Base-by-base conservation (phyloP, 1,284 basidiomycete genomes). In the Schizophyllum amplum region DNA sequence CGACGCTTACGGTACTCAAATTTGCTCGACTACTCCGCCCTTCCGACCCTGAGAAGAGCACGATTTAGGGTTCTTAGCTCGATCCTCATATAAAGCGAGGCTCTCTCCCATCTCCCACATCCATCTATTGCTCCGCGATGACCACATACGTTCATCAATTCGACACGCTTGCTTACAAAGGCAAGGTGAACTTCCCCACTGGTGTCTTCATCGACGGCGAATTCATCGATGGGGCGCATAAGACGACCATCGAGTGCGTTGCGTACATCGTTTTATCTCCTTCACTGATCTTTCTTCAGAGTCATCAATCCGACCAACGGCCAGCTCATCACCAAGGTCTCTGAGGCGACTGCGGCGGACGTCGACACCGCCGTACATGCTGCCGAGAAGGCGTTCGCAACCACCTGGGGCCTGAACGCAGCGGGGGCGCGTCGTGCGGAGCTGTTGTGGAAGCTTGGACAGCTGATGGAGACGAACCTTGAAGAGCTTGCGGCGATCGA, bases 151-250 rank as follows among this genome's bases (percentile, higher is more conserved):
- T 71, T 20, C 71, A 91, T 77, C 71, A 83, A 53, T 92, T 90
- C 71, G 70, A 87, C 63, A 82, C 79, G 17, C 77, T 78, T 62
- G 65, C 74, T 61, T 91, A 74, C 84, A 87, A 87, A 75, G 90
- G 88, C 59, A 81, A 82, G 62, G 79, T 82, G 47, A 78, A 77
- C 59, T 82, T 92, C 73, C 75, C 71, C 61, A 86, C 87, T 25
- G 92, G 92, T 54, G 71, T 94, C 61, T 94, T 83, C 78, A 92
- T 96, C 75, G 77, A 85, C 72, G 88, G 88, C 71, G 72, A 95
- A 74, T 95, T 84, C 68, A 76, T 82, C 49, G 82, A 85, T 61
- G 88, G 87, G 22, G 72, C 74, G 20, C 78, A 83, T 57, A 72
- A 76, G 17, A 80, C 72, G 24, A 83, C 80, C 17, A 86, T 91